Evolutionary conservation across 225 moss, liverwort and hornwort genomes (phyloP).

Genomic region (Neckera pumila): DNA sequence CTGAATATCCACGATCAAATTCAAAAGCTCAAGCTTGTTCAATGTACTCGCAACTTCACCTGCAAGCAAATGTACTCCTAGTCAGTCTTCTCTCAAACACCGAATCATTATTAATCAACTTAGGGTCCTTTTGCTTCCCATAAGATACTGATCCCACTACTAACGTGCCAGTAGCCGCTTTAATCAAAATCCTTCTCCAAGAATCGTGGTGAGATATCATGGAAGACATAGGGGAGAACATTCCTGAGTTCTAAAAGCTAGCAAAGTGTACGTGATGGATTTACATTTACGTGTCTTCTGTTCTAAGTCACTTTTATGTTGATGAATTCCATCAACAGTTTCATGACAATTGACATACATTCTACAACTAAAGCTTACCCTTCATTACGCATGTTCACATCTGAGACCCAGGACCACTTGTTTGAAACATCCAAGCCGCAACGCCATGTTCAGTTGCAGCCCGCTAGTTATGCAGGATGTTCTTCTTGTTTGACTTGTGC

Average conservation of each 20-base stretch:
- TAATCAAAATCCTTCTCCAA: neutral
- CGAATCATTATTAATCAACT: neutral
- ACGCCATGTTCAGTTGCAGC: neutral
- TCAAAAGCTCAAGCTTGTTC: neutral
- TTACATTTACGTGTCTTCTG: neutral
- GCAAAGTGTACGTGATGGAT: neutral
- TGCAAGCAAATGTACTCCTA: neutral
- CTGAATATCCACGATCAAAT: neutral
- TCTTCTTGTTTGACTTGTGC: constrained; percentile 62
- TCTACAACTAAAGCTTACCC: constrained; percentile 1
- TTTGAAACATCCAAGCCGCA: neutral
- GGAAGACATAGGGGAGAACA: neutral
- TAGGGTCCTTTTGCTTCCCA: neutral
- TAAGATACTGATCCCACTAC: neutral
- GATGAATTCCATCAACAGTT: neutral
- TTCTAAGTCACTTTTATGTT: neutral
- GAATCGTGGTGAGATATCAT: neutral
- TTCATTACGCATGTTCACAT: neutral
- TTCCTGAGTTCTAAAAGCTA: neutral
- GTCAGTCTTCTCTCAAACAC: neutral
- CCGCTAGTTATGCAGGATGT: constrained; percentile 67
- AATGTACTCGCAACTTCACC: neutral
- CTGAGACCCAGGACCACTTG: neutral
- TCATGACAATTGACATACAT: neutral
- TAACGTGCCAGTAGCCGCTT: neutral